phyloP scores from a whole-genome alignment of 345 rosid species.

The Erucastrum elatum region DNA sequence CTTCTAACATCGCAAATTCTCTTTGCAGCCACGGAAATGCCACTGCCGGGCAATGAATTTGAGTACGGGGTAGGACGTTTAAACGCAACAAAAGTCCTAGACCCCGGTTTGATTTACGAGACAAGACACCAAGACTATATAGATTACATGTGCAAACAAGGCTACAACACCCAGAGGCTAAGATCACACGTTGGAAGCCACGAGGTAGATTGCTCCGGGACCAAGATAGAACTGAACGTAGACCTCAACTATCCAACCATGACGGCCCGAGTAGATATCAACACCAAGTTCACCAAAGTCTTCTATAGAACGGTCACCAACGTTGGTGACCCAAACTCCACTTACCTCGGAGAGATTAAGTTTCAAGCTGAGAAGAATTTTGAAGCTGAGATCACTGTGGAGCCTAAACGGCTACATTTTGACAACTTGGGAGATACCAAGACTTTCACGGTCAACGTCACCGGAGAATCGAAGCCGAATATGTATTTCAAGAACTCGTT shows the following conservation, averaged over 20 bases:
- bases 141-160: slow-evolving; percentile 40
- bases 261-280: slow-evolving; percentile 21
- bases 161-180: background rate
- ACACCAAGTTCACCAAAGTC: background rate
- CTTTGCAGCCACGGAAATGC: slow-evolving; percentile 26
- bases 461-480: slow-evolving; percentile 17
- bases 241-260: slow-evolving; percentile 62
- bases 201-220: slow-evolving; percentile 34
- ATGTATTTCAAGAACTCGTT: background rate
- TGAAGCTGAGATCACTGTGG: slow-evolving; percentile 30
- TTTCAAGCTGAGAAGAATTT: background rate
- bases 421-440: slow-evolving; percentile 37
- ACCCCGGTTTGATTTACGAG: slow-evolving; percentile 47
- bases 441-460: slow-evolving; percentile 45
- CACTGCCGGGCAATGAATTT: slow-evolving; percentile 33
- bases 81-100: slow-evolving; percentile 46
- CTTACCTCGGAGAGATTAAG: slow-evolving; percentile 39
- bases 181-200: slow-evolving; percentile 36
- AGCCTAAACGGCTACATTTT: slow-evolving; percentile 44
- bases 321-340: slow-evolving; percentile 44
- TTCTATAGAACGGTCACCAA: slow-evolving; percentile 60
- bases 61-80: slow-evolving; percentile 57
- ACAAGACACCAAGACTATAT: slow-evolving; percentile 41
- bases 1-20: background rate
- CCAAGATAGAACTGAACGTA: background rate